Evolutionary conservation across 2,329 filamentous ascomycete species (phyloP), one percentile per base, ranked within the genome.

Genomic region (Hymenoscyphus linearis): DNA sequence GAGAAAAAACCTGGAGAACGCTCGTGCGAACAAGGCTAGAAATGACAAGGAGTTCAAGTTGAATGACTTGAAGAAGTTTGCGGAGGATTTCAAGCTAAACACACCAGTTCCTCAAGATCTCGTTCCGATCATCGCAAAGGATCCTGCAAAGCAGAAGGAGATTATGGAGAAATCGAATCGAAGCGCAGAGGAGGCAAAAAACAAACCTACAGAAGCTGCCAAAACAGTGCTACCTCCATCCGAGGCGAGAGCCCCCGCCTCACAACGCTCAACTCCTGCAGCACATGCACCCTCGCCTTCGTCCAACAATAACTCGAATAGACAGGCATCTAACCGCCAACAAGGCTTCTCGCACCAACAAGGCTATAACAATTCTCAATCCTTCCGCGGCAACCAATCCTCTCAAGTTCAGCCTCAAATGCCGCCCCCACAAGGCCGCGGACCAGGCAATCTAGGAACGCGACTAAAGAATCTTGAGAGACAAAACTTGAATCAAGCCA

Each of bases 21-120:
- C 74, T 44, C 79, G 85, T 53, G 78, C 74, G 64, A 82, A 76
- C 67, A 87, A 86, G 73, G 80, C 81, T 10, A 85, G 82, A 72
- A 82, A 81, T 62, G 95, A 98, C 73, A 96, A 96, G 74, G 91
- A 93, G 67, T 86, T 95, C 66, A 97, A 96, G 75, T 76, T 99
- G 64, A 96, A 91, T 62, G 95, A 99, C 76, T 78, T 99, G 61
- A 96, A 95, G 80, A 96, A 93, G 72, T 99, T 99, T 75, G 91
- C 95, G 0, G 85, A 87, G 68, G 95, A 85, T 72, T 99, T 99
- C 81, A 98, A 98, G 77, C 83, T 99, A 18, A 88, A 90, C 56
- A 97, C 93, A 2, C 92, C 93, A 5, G 92, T 99, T 12, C 95
- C 95, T 1, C 87, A 85, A 57, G 95, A 99, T 74, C 78, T 99